Evolutionary conservation across 2,329 filamentous ascomycete genomes (phyloP), one percentile per base, ranked within the genome.

Genomic region (Xylaria multiplex): DNA sequence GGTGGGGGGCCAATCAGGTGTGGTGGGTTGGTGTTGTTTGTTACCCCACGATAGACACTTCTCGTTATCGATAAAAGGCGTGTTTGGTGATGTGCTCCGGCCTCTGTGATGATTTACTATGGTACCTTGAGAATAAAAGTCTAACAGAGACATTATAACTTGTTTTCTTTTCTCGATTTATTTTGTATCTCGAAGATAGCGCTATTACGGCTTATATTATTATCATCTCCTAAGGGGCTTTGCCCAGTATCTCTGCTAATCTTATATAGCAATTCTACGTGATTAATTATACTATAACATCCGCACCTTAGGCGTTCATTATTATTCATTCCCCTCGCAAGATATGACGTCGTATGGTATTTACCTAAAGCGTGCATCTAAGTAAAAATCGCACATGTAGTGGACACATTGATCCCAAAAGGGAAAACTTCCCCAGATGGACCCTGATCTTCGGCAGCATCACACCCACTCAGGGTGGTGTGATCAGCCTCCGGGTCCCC

Each of bases 381-480:
- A 16, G 32, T 14, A 50, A 42, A 19, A 13, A 6, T 30, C n/a
- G n/a, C 45, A n/a, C 24, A n/a, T 7, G 19, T 32, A 19, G 37
- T 27, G 24, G n/a, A 45, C n/a, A 56, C 24, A 8, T 16, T 14
- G n/a, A 27, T 59, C 45, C 35, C 1, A 59, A 59, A 24, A 3
- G 30, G 56, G 56, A 59, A 59, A 59, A 49, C 24, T 59, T 40
- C 45, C 56, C 45, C n/a, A 32, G n/a, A 37, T 35, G n/a, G 45
- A 30, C 35, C 49, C 8, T 40, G 13, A 54, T 11, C 27, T 37
- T 37, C n/a, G 8, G 14, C 30, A 50, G 22, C 16, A 42, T 30
- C 45, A 42, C 16, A 27, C 14, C 32, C 45, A 40, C 35, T 32
- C 13, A 14, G 14, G 32, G 35, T 40, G 50, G 6, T 24, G 50